Percentiles rank a stretch among this genome's conserved stretches.
phyloP scores from a whole-genome alignment of 2,329 filamentous ascomycete species.

The Rutstroemia sp. region DNA sequence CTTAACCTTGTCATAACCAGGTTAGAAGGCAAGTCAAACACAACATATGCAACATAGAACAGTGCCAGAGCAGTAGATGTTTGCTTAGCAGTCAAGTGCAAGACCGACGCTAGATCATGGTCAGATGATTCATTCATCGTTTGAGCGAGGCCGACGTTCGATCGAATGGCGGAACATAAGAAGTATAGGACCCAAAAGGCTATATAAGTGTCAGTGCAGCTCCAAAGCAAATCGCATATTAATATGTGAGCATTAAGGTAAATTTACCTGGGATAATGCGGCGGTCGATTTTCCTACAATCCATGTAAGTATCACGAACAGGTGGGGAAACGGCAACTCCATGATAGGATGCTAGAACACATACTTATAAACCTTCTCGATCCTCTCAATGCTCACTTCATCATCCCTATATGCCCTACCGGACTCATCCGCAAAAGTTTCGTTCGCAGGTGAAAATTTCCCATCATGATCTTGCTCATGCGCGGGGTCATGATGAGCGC shows the following conservation, averaged over 20 bases:
- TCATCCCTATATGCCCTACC: conserved; percentile 14
- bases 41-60: conserved; percentile 87
- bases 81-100: conserved; percentile 65
- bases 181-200: conserved; percentile 91
- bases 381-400: conserved; percentile 22
- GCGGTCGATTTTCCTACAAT: conserved; percentile 42
- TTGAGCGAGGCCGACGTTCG: conserved; percentile 88
- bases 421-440: conserved; percentile 3
- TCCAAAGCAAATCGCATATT: neutral
- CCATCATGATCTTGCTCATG: neutral
- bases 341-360: conserved; percentile 1
- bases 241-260: neutral
- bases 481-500: conserved; percentile 7
- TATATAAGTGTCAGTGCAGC: conserved; percentile 19
- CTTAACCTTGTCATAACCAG: conserved; percentile 80
- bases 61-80: conserved; percentile 78
- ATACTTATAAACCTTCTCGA: conserved; percentile 34
- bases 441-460: conserved; percentile 4
- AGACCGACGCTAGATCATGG: conserved; percentile 68
- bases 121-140: conserved; percentile 72
- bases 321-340: neutral
- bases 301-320: neutral
- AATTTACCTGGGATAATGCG: conserved; percentile 43
- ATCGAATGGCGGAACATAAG: conserved; percentile 83
- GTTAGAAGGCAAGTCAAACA: conserved; percentile 86